A percentile compares a stretch with the other conserved stretches of the same genome.
phyloP scores from a whole-genome alignment of 2,329 filamentous ascomycete species.

The Pezicula carpinea region DNA sequence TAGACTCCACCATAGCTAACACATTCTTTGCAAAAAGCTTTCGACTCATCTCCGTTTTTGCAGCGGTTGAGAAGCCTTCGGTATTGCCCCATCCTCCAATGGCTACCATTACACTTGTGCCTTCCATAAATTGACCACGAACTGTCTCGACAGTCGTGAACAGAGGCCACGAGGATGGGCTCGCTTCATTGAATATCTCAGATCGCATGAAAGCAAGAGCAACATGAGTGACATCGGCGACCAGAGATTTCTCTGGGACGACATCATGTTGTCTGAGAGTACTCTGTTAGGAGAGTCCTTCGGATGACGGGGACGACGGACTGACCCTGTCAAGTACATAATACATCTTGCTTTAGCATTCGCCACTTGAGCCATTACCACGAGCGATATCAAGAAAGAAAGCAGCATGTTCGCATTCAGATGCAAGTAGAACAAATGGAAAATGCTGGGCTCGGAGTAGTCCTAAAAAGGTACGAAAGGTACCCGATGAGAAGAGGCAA shows the following conservation, averaged over 20 bases:
- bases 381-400: not conserved
- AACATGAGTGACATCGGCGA: slow-evolving; percentile 49
- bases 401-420: not conserved
- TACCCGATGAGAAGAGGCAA: too few relatives aligned
- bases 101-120: slow-evolving; percentile 63
- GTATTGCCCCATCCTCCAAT: slow-evolving; percentile 74
- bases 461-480: not conserved
- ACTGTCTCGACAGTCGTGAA: slow-evolving; percentile 47
- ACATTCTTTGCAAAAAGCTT: slow-evolving; percentile 60
- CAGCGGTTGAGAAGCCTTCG: slow-evolving; percentile 54
- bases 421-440: not conserved
- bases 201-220: slow-evolving; percentile 54
- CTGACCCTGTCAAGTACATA: slow-evolving; percentile 23
- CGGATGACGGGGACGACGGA: not conserved
- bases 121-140: slow-evolving; percentile 41
- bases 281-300: slow-evolving; percentile 1
- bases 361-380: not conserved
- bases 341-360: slow-evolving; percentile 19
- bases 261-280: slow-evolving; percentile 28
- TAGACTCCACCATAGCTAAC: slow-evolving; percentile 53
- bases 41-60: slow-evolving; percentile 45
- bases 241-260: slow-evolving; percentile 27
- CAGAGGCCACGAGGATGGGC: slow-evolving; percentile 38
- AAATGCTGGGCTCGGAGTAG: not conserved
- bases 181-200: slow-evolving; percentile 43